phyloP scores from a whole-genome alignment of 23 red algal species.

The Agarophyton chilense region DNA sequence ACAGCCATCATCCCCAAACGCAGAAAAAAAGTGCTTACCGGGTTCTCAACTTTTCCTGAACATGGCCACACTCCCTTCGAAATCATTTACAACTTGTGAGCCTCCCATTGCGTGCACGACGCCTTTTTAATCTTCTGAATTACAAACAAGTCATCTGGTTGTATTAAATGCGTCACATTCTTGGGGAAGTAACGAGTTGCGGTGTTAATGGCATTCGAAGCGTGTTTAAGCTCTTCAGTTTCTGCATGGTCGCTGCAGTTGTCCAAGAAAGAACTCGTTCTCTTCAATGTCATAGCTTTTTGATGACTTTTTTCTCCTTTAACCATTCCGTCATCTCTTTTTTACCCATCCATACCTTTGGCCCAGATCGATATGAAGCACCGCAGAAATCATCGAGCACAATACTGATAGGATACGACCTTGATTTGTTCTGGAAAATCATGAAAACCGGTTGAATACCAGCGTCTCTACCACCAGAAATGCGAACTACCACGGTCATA shows the following conservation, averaged over 20 bases:
- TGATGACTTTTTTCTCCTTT: neutral
- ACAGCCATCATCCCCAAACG: neutral
- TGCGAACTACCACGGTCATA: too few relatives aligned
- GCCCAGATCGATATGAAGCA: too few relatives aligned
- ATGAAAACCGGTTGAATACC: too few relatives aligned
- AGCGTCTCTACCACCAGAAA: too few relatives aligned
- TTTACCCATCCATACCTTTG: too few relatives aligned
- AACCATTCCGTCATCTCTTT: too few relatives aligned
- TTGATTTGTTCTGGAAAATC: too few relatives aligned
- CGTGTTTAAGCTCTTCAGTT: neutral
- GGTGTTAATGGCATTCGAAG: too few relatives aligned
- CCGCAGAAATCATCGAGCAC: too few relatives aligned
- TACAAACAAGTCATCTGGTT: neutral
- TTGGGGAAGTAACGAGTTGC: neutral
- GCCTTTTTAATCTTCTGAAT: too few relatives aligned
- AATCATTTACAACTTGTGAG: conserved; percentile 14
- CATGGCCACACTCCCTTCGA: neutral
- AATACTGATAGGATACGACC: too few relatives aligned
- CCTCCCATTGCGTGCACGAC: neutral
- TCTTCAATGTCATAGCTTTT: neutral
- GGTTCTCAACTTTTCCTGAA: too few relatives aligned
- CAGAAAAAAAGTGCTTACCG: neutral
- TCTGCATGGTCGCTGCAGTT: neutral
- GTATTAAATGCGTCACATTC: neutral
- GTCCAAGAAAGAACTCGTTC: neutral